Conservation (phyloP, 345 rosid species). For the Fremontodendron californicum region DNA sequence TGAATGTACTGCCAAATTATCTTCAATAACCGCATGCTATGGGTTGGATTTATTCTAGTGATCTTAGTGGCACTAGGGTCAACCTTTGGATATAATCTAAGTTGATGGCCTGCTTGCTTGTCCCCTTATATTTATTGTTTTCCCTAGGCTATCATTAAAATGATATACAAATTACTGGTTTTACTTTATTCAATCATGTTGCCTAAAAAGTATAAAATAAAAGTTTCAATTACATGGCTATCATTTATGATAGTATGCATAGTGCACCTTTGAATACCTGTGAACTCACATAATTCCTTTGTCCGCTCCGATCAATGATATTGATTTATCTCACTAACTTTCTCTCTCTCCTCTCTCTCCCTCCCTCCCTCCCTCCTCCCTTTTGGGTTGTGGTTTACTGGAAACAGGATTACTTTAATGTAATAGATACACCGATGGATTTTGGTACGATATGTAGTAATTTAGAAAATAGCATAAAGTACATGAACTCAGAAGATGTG, state of each 20-base stretch:
- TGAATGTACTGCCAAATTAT: conserved; percentile 9
- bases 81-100: not conserved
- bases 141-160: not conserved
- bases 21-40: not conserved
- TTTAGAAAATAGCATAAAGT: conserved; percentile 46
- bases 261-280: not conserved
- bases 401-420: conserved; percentile 47
- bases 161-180: not conserved
- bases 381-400: conserved; percentile 12
- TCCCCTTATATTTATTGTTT: not conserved
- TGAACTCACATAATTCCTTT: not conserved
- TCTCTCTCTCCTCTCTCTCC: not conserved
- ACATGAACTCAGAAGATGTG: conserved; percentile 51
- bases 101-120: not conserved
- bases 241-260: not conserved
- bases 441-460: conserved; percentile 54
- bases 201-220: not conserved
- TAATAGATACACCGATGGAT: conserved; percentile 62
- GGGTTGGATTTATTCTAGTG: not conserved
- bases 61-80: not conserved
- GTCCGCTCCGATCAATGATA: not conserved
- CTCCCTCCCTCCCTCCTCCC: not conserved
- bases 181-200: not conserved
- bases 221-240: not conserved
- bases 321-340: not conserved